Conservation (phyloP, 495 filamentous ascomycete species). For the Friedmanniomyces simplex region DNA sequence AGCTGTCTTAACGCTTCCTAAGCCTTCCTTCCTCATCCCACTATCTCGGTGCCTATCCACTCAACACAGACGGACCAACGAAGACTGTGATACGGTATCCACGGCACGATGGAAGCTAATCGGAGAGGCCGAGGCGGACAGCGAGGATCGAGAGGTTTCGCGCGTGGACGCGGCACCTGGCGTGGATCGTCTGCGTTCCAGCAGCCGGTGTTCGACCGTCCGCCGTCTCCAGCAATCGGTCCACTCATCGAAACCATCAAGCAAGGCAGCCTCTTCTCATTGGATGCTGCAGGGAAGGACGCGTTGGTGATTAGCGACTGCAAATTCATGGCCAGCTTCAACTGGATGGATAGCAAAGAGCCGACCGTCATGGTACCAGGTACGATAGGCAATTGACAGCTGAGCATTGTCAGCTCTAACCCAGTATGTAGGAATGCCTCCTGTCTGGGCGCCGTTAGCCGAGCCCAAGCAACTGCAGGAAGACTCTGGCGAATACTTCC, state of each 20-base stretch:
- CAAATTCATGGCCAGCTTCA: conserved; percentile 45
- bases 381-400: no score
- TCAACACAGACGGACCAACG: no score
- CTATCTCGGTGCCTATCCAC: no score
- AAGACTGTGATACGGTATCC: no score
- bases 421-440: conserved; percentile 31
- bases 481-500: conserved; percentile 46
- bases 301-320: conserved; percentile 27
- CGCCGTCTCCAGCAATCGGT: not conserved
- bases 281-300: not conserved
- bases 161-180: not conserved
- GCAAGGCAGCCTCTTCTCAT: not conserved
- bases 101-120: not conserved
- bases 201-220: not conserved
- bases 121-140: not conserved
- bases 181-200: not conserved
- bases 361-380: conserved; percentile 45
- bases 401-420: no score
- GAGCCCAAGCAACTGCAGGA: conserved; percentile 32
- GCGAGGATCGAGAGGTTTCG: not conserved
- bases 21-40: no score
- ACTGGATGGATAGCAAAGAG: conserved; percentile 35
- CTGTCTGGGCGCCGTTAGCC: conserved; percentile 45
- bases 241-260: not conserved
- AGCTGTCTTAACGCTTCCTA: not conserved